Percentiles rank a stretch among this genome's conserved stretches.
These are phyloP conservation scores for Arthroderma sp. DNA, from an alignment of 2,329 filamentous ascomycete species.

Conservation along the genomic window DNA sequence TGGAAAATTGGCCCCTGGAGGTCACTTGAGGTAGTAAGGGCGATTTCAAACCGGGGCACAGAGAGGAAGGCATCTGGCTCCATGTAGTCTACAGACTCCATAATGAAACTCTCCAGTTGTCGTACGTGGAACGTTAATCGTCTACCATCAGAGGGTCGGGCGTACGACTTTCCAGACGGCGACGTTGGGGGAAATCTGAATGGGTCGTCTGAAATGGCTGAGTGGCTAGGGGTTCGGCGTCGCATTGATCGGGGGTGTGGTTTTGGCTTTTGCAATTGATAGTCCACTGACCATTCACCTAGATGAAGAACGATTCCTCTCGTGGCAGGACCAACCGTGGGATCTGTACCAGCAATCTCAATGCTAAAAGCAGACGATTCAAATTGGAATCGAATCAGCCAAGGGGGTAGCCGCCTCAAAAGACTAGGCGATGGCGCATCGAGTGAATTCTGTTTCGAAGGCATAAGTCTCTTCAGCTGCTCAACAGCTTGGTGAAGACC, in stretches of 20 bases:
- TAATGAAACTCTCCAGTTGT: constrained; percentile 78
- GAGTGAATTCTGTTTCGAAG: constrained; percentile 41
- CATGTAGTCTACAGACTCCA: constrained; percentile 74
- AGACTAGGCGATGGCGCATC: constrained; percentile 51
- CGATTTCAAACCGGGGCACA: constrained; percentile 75
- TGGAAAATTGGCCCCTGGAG: constrained; percentile 79
- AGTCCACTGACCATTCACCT: constrained; percentile 78
- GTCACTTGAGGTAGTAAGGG: constrained; percentile 74
- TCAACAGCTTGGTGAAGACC: constrained; percentile 83
- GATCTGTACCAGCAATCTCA: constrained; percentile 80
- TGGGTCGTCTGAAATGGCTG: constrained; percentile 54
- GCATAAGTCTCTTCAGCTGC: constrained; percentile 43
- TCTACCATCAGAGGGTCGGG: constrained; percentile 57
- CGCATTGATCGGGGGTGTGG: constrained; percentile 40
- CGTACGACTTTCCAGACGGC: constrained; percentile 32
- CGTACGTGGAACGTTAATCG: constrained; percentile 68
- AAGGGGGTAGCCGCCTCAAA: constrained; percentile 64
- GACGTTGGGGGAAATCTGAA: constrained; percentile 41
- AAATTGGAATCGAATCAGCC: constrained; percentile 73
- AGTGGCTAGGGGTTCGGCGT: constrained; percentile 62
- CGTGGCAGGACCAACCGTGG: constrained; percentile 66
- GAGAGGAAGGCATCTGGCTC: constrained; percentile 77
- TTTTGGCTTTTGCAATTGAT: constrained; percentile 68
- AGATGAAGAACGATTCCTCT: constrained; percentile 76
- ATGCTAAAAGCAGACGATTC: constrained; percentile 82